A percentile compares a stretch with the other conserved stretches of the same genome.
Conservation (phyloP, 345 rosid genomes). For the Garcia nutans region DNA sequence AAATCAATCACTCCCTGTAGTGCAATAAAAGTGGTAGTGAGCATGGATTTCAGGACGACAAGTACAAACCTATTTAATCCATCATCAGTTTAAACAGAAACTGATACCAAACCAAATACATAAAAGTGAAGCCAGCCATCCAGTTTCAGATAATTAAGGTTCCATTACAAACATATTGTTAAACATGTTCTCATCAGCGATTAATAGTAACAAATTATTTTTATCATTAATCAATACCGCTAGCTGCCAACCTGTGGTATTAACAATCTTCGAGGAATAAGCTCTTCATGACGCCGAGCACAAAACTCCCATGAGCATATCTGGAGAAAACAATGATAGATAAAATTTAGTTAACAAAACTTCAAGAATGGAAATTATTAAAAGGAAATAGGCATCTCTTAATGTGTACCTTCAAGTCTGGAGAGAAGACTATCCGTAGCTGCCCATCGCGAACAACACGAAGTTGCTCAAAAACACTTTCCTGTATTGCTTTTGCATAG, state of each 20-base stretch:
- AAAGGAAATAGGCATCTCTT: background rate
- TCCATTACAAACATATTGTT: background rate
- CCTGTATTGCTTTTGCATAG: constrained; percentile 98
- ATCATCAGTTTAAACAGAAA: background rate
- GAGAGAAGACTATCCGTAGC: constrained; percentile 88
- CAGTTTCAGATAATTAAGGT: background rate
- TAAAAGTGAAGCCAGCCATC: background rate
- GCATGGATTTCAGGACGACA: background rate
- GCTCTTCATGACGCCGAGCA: constrained; percentile 97
- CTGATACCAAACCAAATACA: background rate
- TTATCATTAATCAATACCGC: background rate
- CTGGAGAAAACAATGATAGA: constrained; percentile 36
- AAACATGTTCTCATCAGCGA: background rate
- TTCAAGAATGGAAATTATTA: background rate
- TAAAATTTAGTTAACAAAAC: background rate
- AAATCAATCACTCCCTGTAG: background rate
- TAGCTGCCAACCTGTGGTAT: constrained; percentile 73
- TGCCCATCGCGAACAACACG: constrained; percentile 99
- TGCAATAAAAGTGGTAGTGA: background rate
- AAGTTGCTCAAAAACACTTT: constrained; percentile 98
- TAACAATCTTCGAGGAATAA: constrained; percentile 84
- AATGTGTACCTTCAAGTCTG: constrained; percentile 73
- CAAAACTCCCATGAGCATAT: constrained; percentile 99
- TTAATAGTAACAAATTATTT: background rate
- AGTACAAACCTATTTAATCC: background rate